These are phyloP conservation scores for Suillus fuscotomentosus DNA, from an alignment of 768 basidiomycete species.

Conservation along the genomic window DNA sequence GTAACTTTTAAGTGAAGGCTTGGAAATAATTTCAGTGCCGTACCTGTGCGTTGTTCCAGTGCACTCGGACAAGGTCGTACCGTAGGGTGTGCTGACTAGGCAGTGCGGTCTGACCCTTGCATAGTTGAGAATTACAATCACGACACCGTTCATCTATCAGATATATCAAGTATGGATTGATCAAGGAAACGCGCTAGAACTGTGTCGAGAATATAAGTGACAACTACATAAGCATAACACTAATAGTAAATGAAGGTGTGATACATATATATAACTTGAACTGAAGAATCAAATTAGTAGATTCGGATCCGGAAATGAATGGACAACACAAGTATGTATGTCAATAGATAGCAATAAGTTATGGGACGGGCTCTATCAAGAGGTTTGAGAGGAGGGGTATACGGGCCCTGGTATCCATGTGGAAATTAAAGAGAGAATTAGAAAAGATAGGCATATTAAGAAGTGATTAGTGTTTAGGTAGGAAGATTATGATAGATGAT, in stretches of 20 bases:
- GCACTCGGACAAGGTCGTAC: no score
- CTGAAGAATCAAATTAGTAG: background rate
- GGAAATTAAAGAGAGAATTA: background rate
- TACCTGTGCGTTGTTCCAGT: no score
- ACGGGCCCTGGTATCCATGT: background rate
- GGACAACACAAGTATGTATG: background rate
- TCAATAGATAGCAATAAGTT: background rate
- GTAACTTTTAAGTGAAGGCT: no score
- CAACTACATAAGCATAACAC: background rate
- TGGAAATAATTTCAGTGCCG: no score
- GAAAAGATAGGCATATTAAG: background rate
- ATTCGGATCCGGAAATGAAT: background rate
- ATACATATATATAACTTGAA: background rate
- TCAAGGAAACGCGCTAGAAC: background rate
- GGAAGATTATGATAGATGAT: background rate
- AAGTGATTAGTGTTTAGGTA: background rate
- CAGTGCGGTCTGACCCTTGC: no score
- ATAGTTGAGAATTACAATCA: no score
- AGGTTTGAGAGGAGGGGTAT: background rate
- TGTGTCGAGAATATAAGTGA: background rate
- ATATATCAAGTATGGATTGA: background rate
- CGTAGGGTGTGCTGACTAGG: no score
- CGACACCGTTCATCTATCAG: no score
- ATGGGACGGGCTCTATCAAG: background rate
- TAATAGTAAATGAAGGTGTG: background rate